phyloP scores from a whole-genome alignment of 257 asterid genomes.

The Solanum phureja region DNA sequence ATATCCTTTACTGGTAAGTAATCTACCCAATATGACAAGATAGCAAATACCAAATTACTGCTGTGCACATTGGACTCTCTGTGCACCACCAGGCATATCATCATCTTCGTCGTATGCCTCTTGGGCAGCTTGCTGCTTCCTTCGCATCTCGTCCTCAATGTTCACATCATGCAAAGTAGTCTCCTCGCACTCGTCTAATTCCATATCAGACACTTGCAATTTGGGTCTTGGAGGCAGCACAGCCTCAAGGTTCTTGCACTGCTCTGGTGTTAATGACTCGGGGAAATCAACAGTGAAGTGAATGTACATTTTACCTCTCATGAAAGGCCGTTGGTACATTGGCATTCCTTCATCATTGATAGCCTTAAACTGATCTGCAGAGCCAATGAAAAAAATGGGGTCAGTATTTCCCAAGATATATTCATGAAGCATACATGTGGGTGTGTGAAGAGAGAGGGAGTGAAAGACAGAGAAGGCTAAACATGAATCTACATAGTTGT shows the following conservation, averaged over 20 bases:
- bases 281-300: constrained; percentile 83
- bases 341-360: constrained; percentile 97
- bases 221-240: constrained; percentile 34
- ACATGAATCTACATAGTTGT: not conserved
- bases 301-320: constrained; percentile 68
- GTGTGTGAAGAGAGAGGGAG: not conserved
- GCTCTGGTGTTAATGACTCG: constrained; percentile 43
- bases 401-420: not conserved
- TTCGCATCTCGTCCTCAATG: constrained; percentile 46
- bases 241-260: constrained; percentile 42
- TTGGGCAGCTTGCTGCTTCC: constrained; percentile 36
- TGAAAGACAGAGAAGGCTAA: not conserved
- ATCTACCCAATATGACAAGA: not conserved
- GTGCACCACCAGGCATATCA: constrained; percentile 44
- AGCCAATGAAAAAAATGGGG: not conserved
- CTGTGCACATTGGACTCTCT: constrained; percentile 51
- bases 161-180: constrained; percentile 40
- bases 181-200: constrained; percentile 48
- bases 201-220: constrained; percentile 24
- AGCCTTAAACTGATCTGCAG: constrained; percentile 70
- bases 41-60: constrained; percentile 14
- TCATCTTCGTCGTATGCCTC: constrained; percentile 51
- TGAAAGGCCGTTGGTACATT: constrained; percentile 67
- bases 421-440: not conserved
- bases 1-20: not conserved